Base-by-base conservation (phyloP, 192 early-diverging fungal species). In the Entomortierella lignicola region DNA sequence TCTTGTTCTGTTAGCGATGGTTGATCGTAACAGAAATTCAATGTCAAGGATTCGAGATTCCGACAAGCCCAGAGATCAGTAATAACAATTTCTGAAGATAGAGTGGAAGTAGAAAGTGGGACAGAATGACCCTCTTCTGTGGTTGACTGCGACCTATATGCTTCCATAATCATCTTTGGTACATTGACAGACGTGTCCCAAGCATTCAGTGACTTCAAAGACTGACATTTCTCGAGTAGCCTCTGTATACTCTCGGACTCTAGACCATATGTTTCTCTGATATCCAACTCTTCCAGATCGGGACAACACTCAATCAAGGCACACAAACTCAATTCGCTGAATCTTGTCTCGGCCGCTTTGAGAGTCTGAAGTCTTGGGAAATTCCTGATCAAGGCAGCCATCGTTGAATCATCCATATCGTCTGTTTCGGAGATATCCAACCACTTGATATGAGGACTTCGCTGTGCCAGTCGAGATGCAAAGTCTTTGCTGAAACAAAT, bases 351-450 rank as follows among this genome's bases (percentile, higher is more conserved):
- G 0, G 0, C 55, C 31, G 56, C 66, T n/a, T 10, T 41, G n/a
- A 68, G 56, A 4, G 44, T 68, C 10, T 57, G 66, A 0, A 68
- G 31, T 0, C 23, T 20, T 25, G 66, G 66, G 1, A 68, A 68
- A 8, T 25, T 31, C 2, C 44, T 43, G 43, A 68, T 68, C 31
- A 68, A 44, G 27, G 23, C 23, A 0, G 56, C 55, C 20, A 68
- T 68, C 7, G 66, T 51, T n/a, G 39, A 8, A n/a, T 68, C 66
- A 12, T 68, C 66, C 56, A 68, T 68, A 17, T 57, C 56, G n/a
- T 59, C 66, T 11, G 56, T 48, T 20, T 39, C 2, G 5, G 66
- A 68, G 30, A 68, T 48, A 13, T 68, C 55, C 42, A 68, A 21
- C 30, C 43, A 48, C 47, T 59, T 68, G 47, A 68, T 56, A 0